A percentile compares a stretch with the other conserved stretches of the same genome.
Evolutionary conservation across 352 stramenopile species (phyloP).

Genomic region (Paralagenidium karlingii): DNA sequence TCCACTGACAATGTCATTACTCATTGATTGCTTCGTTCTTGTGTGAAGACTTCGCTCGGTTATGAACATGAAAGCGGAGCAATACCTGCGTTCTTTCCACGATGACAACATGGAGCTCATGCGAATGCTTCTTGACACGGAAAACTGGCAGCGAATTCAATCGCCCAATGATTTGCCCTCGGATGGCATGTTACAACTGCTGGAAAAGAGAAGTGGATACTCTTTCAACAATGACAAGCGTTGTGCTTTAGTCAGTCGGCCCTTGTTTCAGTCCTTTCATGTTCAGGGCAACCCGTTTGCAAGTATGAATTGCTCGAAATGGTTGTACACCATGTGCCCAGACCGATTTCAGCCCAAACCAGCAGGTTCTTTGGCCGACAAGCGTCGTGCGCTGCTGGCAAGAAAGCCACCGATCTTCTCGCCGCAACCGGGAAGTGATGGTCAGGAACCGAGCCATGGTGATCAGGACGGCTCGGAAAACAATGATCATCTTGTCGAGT

Average conservation of each 20-base stretch:
- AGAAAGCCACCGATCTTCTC: too few species aligned
- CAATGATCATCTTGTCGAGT: background rate
- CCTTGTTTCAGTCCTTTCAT: background rate
- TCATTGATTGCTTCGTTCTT: background rate
- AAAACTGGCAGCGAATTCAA: constrained; percentile 71
- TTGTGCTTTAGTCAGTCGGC: too few species aligned
- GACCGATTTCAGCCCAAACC: too few species aligned
- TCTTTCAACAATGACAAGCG: constrained; percentile 36
- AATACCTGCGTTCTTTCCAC: constrained; percentile 68
- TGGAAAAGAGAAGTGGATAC: constrained; percentile 73
- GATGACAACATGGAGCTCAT: constrained; percentile 74
- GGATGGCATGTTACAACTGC: constrained; percentile 30
- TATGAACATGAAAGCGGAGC: constrained; percentile 66
- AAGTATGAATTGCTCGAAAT: background rate
- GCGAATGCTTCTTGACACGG: constrained; percentile 75
- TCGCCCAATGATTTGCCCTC: constrained; percentile 20
- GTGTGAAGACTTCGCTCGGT: constrained; percentile 35
- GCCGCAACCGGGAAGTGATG: too few species aligned
- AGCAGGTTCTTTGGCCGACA: too few species aligned
- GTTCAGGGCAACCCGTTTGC: background rate
- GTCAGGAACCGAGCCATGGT: too few species aligned
- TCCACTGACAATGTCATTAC: background rate
- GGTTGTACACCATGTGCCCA: too few species aligned
- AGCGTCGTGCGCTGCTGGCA: too few species aligned
- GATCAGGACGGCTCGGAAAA: too few species aligned